Conservation (phyloP, 768 basidiomycete genomes). For the Collybia mongolica region DNA sequence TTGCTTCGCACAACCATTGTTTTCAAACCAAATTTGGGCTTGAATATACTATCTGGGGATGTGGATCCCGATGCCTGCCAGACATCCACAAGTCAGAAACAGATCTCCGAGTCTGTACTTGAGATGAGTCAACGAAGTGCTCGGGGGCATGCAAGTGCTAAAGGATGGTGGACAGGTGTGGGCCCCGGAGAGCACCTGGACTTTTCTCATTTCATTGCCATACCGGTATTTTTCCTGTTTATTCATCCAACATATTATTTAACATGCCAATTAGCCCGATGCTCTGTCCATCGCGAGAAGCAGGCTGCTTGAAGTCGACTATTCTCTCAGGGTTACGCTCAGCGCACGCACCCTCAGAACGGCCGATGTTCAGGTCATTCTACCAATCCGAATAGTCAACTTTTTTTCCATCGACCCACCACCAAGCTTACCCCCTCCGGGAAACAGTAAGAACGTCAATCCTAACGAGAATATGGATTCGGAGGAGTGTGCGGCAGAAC, state of each 20-base stretch:
- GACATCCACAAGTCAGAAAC: slow-evolving; percentile 58
- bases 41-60: slow-evolving; percentile 25
- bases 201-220: slow-evolving; percentile 65
- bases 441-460: not conserved
- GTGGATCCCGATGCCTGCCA: slow-evolving; percentile 61
- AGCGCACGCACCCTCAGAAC: slow-evolving; percentile 53
- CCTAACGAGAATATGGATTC: not conserved
- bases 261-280: slow-evolving; percentile 48
- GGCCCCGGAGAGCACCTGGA: slow-evolving; percentile 54
- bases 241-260: slow-evolving; percentile 1
- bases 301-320: slow-evolving; percentile 74
- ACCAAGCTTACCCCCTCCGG: slow-evolving; percentile 31
- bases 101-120: slow-evolving; percentile 63
- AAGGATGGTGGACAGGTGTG: slow-evolving; percentile 91
- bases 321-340: slow-evolving; percentile 64
- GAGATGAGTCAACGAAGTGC: slow-evolving; percentile 63
- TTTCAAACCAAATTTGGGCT: slow-evolving; percentile 53
- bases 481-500: not conserved
- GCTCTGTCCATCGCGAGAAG: slow-evolving; percentile 67
- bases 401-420: slow-evolving; percentile 87
- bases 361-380: slow-evolving; percentile 63
- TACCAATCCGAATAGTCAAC: slow-evolving; percentile 79
- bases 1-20: slow-evolving; percentile 66
- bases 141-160: slow-evolving; percentile 72
- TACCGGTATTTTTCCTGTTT: slow-evolving; percentile 60